Conservation (phyloP, 495 filamentous ascomycete species). For the Hypoxylon lienhwacheense region DNA sequence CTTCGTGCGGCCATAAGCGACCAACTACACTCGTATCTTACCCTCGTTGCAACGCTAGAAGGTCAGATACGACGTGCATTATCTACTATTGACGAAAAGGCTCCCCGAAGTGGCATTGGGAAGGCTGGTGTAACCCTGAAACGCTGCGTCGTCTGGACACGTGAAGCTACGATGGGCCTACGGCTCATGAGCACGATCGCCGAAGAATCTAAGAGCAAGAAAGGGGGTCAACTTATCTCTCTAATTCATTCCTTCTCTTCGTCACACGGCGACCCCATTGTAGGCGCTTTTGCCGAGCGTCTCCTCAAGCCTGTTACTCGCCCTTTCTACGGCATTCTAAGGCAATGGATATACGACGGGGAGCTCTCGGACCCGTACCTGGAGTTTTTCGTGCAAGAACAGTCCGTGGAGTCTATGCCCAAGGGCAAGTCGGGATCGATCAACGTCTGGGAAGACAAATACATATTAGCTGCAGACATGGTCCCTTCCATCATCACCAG, state of each 20-base stretch:
- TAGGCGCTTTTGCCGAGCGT: slow-evolving; percentile 90
- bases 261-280: slow-evolving; percentile 93
- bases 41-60: slow-evolving; percentile 90
- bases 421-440: slow-evolving; percentile 64
- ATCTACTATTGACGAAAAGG: slow-evolving; percentile 64
- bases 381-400: slow-evolving; percentile 94
- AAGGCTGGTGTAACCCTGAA: slow-evolving; percentile 96
- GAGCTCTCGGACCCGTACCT: slow-evolving; percentile 94
- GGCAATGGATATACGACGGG: slow-evolving; percentile 97
- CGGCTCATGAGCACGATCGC: slow-evolving; percentile 93
- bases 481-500: slow-evolving; percentile 88
- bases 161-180: slow-evolving; percentile 95
- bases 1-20: slow-evolving; percentile 83
- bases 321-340: slow-evolving; percentile 95
- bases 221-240: slow-evolving; percentile 91
- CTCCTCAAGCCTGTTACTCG: slow-evolving; percentile 88
- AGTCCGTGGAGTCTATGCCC: slow-evolving; percentile 55
- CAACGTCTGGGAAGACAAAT: slow-evolving; percentile 98
- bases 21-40: slow-evolving; percentile 87
- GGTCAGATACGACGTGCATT: slow-evolving; percentile 86
- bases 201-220: slow-evolving; percentile 81
- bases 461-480: slow-evolving; percentile 81
- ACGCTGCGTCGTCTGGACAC: slow-evolving; percentile 94
- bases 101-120: slow-evolving; percentile 66
- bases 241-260: slow-evolving; percentile 91